Conservation (phyloP, 768 basidiomycete species). For the Boletus vermiculosoides region DNA sequence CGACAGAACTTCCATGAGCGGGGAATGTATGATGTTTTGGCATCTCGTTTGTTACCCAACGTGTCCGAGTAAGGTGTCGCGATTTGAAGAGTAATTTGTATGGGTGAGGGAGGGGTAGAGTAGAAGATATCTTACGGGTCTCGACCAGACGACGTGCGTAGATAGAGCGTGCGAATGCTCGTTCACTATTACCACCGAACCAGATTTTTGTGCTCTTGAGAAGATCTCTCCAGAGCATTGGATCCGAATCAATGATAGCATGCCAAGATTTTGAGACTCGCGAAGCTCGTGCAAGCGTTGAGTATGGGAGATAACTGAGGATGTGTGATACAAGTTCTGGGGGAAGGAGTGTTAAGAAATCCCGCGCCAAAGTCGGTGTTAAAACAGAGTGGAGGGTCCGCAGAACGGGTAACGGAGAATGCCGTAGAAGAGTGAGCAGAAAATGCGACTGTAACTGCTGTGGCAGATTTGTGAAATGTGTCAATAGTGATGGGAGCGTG, state of each 20-base stretch:
- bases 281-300: slow-evolving; percentile 80
- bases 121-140: slow-evolving; percentile 37
- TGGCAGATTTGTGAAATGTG: slow-evolving; percentile 79
- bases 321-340: slow-evolving; percentile 90
- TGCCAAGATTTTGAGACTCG: slow-evolving; percentile 90
- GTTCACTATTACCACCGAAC: slow-evolving; percentile 86
- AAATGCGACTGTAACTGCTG: slow-evolving; percentile 88
- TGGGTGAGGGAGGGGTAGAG: slow-evolving; percentile 76
- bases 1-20: slow-evolving; percentile 86
- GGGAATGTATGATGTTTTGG: slow-evolving; percentile 81
- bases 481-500: slow-evolving; percentile 78
- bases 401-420: slow-evolving; percentile 88
- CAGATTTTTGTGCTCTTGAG: slow-evolving; percentile 82
- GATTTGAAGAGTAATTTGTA: slow-evolving; percentile 94
- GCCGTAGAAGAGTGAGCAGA: slow-evolving; percentile 87
- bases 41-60: slow-evolving; percentile 73
- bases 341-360: slow-evolving; percentile 90
- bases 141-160: slow-evolving; percentile 54
- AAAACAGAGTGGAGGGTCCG: slow-evolving; percentile 87
- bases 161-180: slow-evolving; percentile 72
- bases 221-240: slow-evolving; percentile 85
- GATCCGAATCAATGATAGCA: slow-evolving; percentile 87
- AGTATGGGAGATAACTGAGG: slow-evolving; percentile 79
- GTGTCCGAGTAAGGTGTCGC: slow-evolving; percentile 72
- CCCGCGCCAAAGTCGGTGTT: slow-evolving; percentile 87